Conservation (phyloP, 1,284 basidiomycete genomes). For the Inonotus obliquus region DNA sequence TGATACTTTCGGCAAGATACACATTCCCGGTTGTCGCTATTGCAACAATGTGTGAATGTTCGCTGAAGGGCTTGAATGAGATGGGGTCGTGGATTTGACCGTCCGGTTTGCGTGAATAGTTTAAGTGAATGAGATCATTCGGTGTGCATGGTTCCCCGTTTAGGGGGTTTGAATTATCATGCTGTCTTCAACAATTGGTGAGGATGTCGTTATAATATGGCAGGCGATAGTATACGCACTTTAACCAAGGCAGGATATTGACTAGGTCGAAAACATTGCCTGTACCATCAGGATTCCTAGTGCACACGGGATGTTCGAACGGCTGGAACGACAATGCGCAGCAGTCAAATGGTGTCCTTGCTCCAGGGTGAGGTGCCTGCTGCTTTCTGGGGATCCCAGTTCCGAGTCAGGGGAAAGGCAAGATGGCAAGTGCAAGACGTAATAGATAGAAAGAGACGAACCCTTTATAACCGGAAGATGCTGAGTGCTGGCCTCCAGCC, state of each 20-base stretch:
- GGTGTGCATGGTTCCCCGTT: conserved; percentile 80
- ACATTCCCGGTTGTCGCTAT: conserved; percentile 91
- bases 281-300: conserved; percentile 73
- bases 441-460: conserved; percentile 35
- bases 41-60: conserved; percentile 89
- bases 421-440: conserved; percentile 11
- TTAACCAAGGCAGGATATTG: conserved; percentile 91
- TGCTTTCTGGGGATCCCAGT: conserved; percentile 46
- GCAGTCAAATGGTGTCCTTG: conserved; percentile 81
- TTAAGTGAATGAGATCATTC: conserved; percentile 80
- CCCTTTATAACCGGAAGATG: conserved; percentile 70
- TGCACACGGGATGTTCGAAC: conserved; percentile 87
- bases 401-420: background rate
- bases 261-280: conserved; percentile 82
- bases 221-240: conserved; percentile 48
- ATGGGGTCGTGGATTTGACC: conserved; percentile 88
- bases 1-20: conserved; percentile 86
- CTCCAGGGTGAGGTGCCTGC: conserved; percentile 55
- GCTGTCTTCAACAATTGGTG: conserved; percentile 44
- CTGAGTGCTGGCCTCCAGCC: conserved; percentile 70
- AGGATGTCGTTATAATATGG: background rate
- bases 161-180: conserved; percentile 79
- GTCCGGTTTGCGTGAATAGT: conserved; percentile 79
- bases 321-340: conserved; percentile 92
- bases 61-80: conserved; percentile 88